Percentiles rank a stretch among this genome's conserved stretches.
phyloP scores from a whole-genome alignment of 2,329 filamentous ascomycete species.

The Aspergillus calidoustus region DNA sequence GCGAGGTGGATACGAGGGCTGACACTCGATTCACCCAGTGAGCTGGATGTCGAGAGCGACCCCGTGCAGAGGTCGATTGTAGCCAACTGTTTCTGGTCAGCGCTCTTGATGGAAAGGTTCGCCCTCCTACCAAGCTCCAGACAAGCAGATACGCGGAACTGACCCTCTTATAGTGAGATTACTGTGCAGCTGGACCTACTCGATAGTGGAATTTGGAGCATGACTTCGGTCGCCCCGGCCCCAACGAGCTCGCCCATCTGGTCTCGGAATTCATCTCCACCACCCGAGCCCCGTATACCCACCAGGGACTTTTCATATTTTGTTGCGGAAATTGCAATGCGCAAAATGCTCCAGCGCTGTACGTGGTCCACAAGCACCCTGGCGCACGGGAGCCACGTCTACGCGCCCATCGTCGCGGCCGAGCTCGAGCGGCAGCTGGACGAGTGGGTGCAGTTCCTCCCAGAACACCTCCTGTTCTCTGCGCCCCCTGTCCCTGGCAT shows the following conservation, averaged over 20 bases:
- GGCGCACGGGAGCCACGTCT: not conserved
- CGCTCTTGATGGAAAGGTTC: conserved; percentile 19
- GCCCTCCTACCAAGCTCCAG: not conserved
- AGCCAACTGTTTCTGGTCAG: conserved; percentile 16
- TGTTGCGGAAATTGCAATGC: conserved; percentile 20
- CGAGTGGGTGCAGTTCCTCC: conserved; percentile 7
- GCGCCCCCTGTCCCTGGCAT: too few species aligned
- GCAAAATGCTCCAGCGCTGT: conserved; percentile 18
- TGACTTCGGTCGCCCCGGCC: not conserved
- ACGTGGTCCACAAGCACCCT: not conserved
- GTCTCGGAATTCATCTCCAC: not conserved
- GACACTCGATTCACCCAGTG: not conserved
- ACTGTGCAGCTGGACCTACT: conserved; percentile 13
- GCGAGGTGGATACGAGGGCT: not conserved
- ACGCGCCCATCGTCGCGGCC: conserved; percentile 6
- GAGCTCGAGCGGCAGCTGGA: conserved; percentile 12
- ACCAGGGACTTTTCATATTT: conserved; percentile 11
- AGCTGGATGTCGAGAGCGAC: not conserved
- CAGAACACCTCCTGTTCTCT: not conserved
- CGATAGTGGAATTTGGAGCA: conserved; percentile 16
- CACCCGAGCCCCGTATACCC: not conserved
- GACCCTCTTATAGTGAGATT: conserved; percentile 12
- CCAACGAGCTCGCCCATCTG: conserved; percentile 6
- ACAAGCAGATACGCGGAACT: not conserved
- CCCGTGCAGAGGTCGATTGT: not conserved